Conservation (phyloP, 345 rosid genomes). For the Camelina hispida region DNA sequence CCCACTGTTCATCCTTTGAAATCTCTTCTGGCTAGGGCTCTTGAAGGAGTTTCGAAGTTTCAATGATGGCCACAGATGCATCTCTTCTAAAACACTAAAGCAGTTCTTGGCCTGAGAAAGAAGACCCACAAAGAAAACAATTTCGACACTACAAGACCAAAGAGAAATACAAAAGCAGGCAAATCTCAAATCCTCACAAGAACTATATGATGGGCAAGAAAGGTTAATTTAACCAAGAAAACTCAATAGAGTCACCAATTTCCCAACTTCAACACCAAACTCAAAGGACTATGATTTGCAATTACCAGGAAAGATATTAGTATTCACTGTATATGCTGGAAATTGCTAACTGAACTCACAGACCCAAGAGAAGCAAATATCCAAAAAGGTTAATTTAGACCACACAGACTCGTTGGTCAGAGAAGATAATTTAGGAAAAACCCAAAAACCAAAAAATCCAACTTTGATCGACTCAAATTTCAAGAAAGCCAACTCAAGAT, state of each 20-base stretch:
- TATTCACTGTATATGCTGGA: background rate
- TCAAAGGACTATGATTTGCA: background rate
- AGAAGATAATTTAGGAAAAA: background rate
- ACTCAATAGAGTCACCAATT: constrained; percentile 2
- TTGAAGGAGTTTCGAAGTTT: constrained; percentile 45
- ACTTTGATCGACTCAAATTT: background rate
- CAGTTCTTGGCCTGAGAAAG: background rate
- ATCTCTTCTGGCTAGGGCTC: constrained; percentile 31
- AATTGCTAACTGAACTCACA: too few species aligned
- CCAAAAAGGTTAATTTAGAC: background rate
- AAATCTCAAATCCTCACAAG: background rate
- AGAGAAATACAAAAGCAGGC: background rate
- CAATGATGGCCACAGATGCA: constrained; percentile 49
- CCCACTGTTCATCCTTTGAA: constrained; percentile 26
- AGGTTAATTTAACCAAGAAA: background rate
- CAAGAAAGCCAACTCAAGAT: background rate
- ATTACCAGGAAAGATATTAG: background rate
- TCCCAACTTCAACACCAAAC: constrained; percentile 19
- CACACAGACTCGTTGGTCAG: background rate
- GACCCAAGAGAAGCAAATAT: too few species aligned
- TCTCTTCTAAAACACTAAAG: background rate
- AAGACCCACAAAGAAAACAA: background rate
- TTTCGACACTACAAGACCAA: background rate
- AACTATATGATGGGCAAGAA: background rate
- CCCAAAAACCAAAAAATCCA: background rate